Evolutionary conservation across 164 flowering plant genomes (phyloP).

Genomic region (Chimonanthus praecox): DNA sequence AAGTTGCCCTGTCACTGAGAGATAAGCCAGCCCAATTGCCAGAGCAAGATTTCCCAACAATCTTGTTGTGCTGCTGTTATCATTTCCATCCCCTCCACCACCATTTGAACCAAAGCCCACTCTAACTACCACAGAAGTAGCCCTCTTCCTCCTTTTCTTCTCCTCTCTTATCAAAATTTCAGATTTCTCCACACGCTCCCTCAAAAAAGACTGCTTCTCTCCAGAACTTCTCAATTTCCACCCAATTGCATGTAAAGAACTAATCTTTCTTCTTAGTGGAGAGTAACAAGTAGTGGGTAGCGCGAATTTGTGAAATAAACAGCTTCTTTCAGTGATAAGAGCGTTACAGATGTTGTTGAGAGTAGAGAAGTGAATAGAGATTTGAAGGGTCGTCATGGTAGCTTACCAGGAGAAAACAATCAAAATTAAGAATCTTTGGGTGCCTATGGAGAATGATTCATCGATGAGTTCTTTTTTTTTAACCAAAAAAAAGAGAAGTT

Average conservation of each 20-base stretch:
- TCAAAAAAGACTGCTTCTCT: slow-evolving; percentile 20
- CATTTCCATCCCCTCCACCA: slow-evolving; percentile 47
- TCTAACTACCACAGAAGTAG: slow-evolving; percentile 30
- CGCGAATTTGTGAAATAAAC: slow-evolving; percentile 8
- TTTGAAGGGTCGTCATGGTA: slow-evolving; percentile 17
- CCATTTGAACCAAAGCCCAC: slow-evolving; percentile 58
- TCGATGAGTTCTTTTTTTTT: too few relatives aligned
- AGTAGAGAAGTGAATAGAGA: slow-evolving; percentile 11
- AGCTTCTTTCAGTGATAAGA: slow-evolving; percentile 9
- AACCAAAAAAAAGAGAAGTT: too few relatives aligned
- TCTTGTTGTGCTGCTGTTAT: slow-evolving; percentile 42
- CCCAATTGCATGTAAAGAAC: neutral
- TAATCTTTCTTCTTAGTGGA: slow-evolving; percentile 11
- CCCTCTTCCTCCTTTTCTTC: slow-evolving; percentile 37
- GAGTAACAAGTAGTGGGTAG: slow-evolving; percentile 10
- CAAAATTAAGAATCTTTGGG: too few relatives aligned
- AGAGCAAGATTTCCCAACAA: slow-evolving; percentile 74
- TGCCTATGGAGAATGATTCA: too few relatives aligned
- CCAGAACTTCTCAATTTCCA: slow-evolving; percentile 16
- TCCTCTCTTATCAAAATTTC: slow-evolving; percentile 30
- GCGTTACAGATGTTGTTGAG: slow-evolving; percentile 9
- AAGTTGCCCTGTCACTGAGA: slow-evolving; percentile 81
- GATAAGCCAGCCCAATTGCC: slow-evolving; percentile 81
- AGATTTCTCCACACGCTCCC: slow-evolving; percentile 21
- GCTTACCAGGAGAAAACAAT: neutral